Evolutionary conservation across 108 stramenopile species (phyloP).

Genomic region (Conticribra guillardii): DNA sequence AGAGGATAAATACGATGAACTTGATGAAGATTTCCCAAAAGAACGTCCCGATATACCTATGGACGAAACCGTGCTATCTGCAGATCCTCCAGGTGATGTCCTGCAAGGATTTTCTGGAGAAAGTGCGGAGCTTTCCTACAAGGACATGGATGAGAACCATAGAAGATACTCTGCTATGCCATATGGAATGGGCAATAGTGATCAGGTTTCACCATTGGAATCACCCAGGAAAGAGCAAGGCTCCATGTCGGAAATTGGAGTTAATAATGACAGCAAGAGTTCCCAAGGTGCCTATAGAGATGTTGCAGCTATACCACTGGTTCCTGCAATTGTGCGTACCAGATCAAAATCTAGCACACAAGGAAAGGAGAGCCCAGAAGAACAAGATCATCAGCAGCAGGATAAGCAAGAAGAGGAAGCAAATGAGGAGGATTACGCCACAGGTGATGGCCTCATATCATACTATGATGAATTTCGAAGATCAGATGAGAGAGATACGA

Average conservation of each 20-base stretch:
- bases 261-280: slow-evolving; percentile 14
- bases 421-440: not conserved
- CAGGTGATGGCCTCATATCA: slow-evolving; percentile 31
- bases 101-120: slow-evolving; percentile 13
- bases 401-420: slow-evolving; percentile 8
- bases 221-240: too few relatives aligned
- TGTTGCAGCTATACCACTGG: slow-evolving; percentile 17
- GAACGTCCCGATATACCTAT: slow-evolving; percentile 8
- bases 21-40: not conserved
- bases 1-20: slow-evolving; percentile 12
- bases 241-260: slow-evolving; percentile 40
- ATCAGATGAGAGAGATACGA: slow-evolving; percentile 39
- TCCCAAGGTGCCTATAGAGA: slow-evolving; percentile 11
- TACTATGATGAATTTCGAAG: slow-evolving; percentile 70
- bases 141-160: slow-evolving; percentile 12
- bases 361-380: too few relatives aligned
- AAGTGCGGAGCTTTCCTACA: slow-evolving; percentile 18
- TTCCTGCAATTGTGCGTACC: slow-evolving; percentile 38
- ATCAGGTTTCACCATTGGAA: slow-evolving; percentile 14
- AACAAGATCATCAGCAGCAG: slow-evolving; percentile 15
- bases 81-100: slow-evolving; percentile 24
- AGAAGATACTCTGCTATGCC: too few relatives aligned
- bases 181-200: not conserved
- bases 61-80: slow-evolving; percentile 1
- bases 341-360: slow-evolving; percentile 22